These are phyloP conservation scores for Ustilago esculenta DNA, from an alignment of 1,284 basidiomycete species.

Conservation along the genomic window DNA sequence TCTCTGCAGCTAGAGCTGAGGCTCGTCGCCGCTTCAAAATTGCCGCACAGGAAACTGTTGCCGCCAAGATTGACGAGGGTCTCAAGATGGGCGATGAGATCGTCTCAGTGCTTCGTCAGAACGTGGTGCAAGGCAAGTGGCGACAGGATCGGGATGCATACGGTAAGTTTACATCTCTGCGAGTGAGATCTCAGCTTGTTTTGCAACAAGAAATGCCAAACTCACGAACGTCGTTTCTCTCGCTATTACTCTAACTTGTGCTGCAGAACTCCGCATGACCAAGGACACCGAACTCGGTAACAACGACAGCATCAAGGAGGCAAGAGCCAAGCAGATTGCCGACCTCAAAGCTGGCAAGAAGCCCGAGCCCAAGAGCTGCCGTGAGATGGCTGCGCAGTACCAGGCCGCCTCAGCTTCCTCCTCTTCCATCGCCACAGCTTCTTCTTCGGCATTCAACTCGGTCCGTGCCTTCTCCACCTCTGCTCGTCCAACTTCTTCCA, in stretches of 20 bases:
- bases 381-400: slow-evolving; percentile 41
- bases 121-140: slow-evolving; percentile 64
- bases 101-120: slow-evolving; percentile 54
- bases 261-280: slow-evolving; percentile 56
- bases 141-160: slow-evolving; percentile 45
- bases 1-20: slow-evolving; percentile 50
- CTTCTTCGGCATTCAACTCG: slow-evolving; percentile 26
- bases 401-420: slow-evolving; percentile 22
- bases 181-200: too few relatives aligned
- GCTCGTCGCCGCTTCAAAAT: slow-evolving; percentile 50
- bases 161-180: slow-evolving; percentile 17
- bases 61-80: slow-evolving; percentile 54
- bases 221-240: too few relatives aligned
- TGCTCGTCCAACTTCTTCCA: slow-evolving; percentile 10
- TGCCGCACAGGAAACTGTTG: slow-evolving; percentile 47
- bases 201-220: too few relatives aligned
- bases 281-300: slow-evolving; percentile 64
- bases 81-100: slow-evolving; percentile 62
- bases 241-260: too few relatives aligned
- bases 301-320: slow-evolving; percentile 62
- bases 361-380: slow-evolving; percentile 46
- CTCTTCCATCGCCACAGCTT: slow-evolving; percentile 32
- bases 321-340: slow-evolving; percentile 50
- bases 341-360: slow-evolving; percentile 55
- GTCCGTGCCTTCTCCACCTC: slow-evolving; percentile 40